Conservation (phyloP, 257 asterid genomes). For the Knoxia roxburghii region DNA sequence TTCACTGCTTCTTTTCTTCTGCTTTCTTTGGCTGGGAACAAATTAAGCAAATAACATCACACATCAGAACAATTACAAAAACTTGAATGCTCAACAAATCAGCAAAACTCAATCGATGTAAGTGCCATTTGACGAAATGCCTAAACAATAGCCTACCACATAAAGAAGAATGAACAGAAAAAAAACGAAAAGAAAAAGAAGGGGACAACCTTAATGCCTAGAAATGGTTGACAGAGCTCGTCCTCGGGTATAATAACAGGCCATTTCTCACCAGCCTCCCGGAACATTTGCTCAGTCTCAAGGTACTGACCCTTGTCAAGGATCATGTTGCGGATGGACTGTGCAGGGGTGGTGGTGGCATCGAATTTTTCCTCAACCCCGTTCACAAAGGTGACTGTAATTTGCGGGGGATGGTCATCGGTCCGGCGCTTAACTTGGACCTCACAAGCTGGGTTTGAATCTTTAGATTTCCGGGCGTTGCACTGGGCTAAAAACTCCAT, state of each 20-base stretch:
- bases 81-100: neutral
- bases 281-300: slow-evolving; percentile 92
- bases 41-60: neutral
- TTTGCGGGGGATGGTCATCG: slow-evolving; percentile 79
- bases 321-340: slow-evolving; percentile 67
- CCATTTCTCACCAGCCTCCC: slow-evolving; percentile 92
- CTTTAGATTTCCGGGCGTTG: slow-evolving; percentile 84
- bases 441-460: slow-evolving; percentile 85
- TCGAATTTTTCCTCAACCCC: slow-evolving; percentile 83
- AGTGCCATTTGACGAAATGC: slow-evolving; percentile 39
- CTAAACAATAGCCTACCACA: slow-evolving; percentile 10
- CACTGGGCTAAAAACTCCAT: slow-evolving; percentile 95
- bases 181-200: neutral
- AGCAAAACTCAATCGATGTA: neutral
- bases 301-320: slow-evolving; percentile 82
- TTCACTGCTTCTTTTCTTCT: slow-evolving; percentile 27
- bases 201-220: slow-evolving; percentile 59
- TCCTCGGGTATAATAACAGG: slow-evolving; percentile 71
- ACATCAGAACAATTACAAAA: neutral
- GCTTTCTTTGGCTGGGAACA: slow-evolving; percentile 67
- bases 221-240: slow-evolving; percentile 59
- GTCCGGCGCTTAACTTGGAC: slow-evolving; percentile 91
- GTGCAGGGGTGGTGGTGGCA: slow-evolving; percentile 82
- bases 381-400: slow-evolving; percentile 82
- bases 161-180: neutral